Evolutionary conservation across 768 basidiomycete species (phyloP).

Genomic region (Chalciporus chontae): DNA sequence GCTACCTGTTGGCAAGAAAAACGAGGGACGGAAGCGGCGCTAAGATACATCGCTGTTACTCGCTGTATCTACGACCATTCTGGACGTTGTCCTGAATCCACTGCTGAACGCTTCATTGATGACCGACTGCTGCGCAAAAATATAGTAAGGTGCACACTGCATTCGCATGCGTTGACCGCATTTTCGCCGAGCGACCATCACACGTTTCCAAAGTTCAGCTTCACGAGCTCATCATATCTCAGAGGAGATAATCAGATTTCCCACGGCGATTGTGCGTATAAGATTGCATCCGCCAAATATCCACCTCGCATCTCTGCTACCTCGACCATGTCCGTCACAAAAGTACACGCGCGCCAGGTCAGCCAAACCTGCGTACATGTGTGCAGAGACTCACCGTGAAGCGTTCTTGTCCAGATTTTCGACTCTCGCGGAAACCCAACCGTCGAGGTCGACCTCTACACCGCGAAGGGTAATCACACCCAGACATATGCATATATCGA

Average conservation of each 20-base stretch:
- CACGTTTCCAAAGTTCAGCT: slow-evolving; percentile 2
- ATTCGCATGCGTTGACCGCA: slow-evolving; percentile 1
- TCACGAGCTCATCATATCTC: slow-evolving; percentile 6
- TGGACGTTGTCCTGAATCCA: background rate
- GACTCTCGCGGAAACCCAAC: slow-evolving; percentile 99
- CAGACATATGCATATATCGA: slow-evolving; percentile 3
- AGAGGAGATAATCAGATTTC: slow-evolving; percentile 39
- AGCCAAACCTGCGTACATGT: slow-evolving; percentile 7
- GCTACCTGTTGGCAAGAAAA: slow-evolving; percentile 49
- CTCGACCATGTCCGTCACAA: slow-evolving; percentile 83
- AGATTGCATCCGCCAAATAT: slow-evolving; percentile 12
- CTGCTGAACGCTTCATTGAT: background rate
- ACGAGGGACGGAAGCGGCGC: slow-evolving; percentile 38
- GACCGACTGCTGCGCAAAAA: slow-evolving; percentile 12
- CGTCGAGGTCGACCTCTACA: slow-evolving; percentile 90
- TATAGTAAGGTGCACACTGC: too few species aligned
- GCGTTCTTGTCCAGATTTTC: slow-evolving; percentile 69
- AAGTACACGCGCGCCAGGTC: slow-evolving; percentile 92
- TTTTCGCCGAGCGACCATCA: slow-evolving; percentile 4
- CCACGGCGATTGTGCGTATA: slow-evolving; percentile 24
- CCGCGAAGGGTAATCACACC: slow-evolving; percentile 65
- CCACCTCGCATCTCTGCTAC: slow-evolving; percentile 17
- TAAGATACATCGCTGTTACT: slow-evolving; percentile 18
- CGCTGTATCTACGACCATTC: slow-evolving; percentile 11
- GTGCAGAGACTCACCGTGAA: slow-evolving; percentile 9